Conservation (phyloP, 345 rosid genomes). For the Citropsis articulata region DNA sequence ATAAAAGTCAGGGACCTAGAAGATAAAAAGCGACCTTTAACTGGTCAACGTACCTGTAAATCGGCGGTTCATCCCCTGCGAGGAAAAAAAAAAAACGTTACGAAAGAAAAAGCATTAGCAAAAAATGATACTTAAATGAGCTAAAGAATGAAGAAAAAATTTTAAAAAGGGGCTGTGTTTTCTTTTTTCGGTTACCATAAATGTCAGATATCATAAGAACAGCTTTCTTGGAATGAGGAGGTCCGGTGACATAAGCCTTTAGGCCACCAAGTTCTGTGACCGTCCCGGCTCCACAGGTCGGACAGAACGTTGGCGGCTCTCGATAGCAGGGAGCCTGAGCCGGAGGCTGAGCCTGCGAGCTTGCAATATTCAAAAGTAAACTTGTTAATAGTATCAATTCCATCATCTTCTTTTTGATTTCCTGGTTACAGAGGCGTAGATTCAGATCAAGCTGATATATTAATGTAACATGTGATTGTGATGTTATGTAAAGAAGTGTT, state of each 20-base stretch:
- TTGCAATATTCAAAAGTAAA: conserved; percentile 33
- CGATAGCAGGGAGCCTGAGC: conserved; percentile 39
- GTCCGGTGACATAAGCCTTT: conserved; percentile 61
- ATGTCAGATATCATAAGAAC: conserved; percentile 64
- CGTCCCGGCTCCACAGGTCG: conserved; percentile 54
- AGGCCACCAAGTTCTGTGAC: conserved; percentile 65
- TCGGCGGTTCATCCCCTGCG: conserved; percentile 16
- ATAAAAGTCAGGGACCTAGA: not conserved
- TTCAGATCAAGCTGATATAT: no score
- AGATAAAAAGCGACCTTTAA: not conserved
- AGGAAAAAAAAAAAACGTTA: not conserved
- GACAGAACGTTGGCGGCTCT: conserved; percentile 59
- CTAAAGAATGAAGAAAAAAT: not conserved
- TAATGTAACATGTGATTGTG: no score
- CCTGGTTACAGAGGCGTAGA: not conserved
- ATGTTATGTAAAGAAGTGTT: no score
- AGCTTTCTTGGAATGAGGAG: conserved; percentile 53
- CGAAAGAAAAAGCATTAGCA: not conserved
- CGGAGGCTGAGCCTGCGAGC: conserved; percentile 36
- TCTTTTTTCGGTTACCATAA: conserved; percentile 31
- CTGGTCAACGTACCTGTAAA: conserved; percentile 7
- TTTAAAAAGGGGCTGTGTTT: not conserved
- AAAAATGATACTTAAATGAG: not conserved
- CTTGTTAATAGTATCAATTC: not conserved
- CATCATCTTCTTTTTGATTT: not conserved